A percentile compares a stretch with the other conserved stretches of the same genome.
phyloP scores from a whole-genome alignment of 441 rosid species.

The Pelargonium australe region DNA sequence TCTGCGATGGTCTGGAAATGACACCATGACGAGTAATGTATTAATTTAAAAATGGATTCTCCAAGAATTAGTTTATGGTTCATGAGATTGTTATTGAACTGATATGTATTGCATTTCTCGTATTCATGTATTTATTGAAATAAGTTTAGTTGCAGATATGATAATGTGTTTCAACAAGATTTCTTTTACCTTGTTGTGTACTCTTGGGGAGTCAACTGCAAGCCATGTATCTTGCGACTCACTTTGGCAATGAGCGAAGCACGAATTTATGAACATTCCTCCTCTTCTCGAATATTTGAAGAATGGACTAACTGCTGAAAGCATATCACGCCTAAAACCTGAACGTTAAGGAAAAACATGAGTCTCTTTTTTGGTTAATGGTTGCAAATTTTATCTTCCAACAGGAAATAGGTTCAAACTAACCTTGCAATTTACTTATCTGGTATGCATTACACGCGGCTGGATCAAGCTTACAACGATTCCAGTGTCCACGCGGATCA shows the following conservation, averaged over 20 bases:
- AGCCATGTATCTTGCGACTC: conserved; percentile 65
- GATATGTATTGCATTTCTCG: too few relatives aligned
- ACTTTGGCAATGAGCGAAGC: conserved; percentile 77
- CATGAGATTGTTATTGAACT: too few relatives aligned
- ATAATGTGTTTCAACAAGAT: too few relatives aligned
- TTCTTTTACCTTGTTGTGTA: conserved; percentile 33
- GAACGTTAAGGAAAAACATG: not conserved
- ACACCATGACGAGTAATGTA: not conserved
- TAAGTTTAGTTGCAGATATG: too few relatives aligned
- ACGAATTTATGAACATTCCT: conserved; percentile 64
- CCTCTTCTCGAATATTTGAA: conserved; percentile 33
- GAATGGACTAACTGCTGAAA: conserved; percentile 34
- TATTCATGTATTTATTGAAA: too few relatives aligned
- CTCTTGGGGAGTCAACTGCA: conserved; percentile 47
- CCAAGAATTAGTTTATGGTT: too few relatives aligned
- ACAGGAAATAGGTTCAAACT: not conserved
- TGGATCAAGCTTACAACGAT: conserved; percentile 48
- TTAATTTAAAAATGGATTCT: too few relatives aligned
- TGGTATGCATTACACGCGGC: conserved; percentile 44
- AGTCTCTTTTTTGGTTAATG: too few relatives aligned
- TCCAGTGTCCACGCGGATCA: conserved; percentile 52
- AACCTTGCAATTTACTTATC: conserved; percentile 50
- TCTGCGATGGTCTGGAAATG: conserved; percentile 46
- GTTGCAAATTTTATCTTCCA: not conserved
- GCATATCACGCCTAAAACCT: conserved; percentile 60